A percentile compares a stretch with the other conserved stretches of the same genome.
These are phyloP conservation scores for Kuraishia molischiana DNA, from an alignment of 805 yeast species.

Conservation along the genomic window DNA sequence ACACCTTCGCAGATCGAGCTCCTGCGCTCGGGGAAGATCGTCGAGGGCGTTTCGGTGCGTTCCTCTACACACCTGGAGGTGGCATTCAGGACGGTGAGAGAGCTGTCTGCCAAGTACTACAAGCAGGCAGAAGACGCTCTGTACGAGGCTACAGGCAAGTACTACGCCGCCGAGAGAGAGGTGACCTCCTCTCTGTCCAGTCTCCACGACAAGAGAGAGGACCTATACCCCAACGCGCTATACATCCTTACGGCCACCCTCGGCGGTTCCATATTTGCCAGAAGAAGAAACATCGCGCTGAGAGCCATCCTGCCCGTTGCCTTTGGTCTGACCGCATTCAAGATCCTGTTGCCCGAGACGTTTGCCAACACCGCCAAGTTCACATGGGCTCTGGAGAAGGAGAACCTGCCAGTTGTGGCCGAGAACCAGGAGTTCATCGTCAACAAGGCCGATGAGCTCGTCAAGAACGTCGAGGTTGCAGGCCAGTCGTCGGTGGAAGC, in stretches of 20 bases:
- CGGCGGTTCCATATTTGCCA: slow-evolving; percentile 64
- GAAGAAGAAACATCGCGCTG: slow-evolving; percentile 50
- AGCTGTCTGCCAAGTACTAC: slow-evolving; percentile 23
- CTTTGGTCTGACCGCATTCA: slow-evolving; percentile 57
- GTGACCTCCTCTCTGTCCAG: slow-evolving; percentile 54
- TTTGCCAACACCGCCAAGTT: slow-evolving; percentile 49
- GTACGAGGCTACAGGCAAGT: slow-evolving; percentile 37
- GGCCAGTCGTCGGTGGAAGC: slow-evolving; percentile 21
- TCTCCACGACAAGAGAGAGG: slow-evolving; percentile 58
- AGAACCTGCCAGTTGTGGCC: slow-evolving; percentile 54
- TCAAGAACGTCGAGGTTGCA: slow-evolving; percentile 31
- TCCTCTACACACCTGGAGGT: slow-evolving; percentile 39
- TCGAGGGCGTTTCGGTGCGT: slow-evolving; percentile 49
- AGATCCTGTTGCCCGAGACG: slow-evolving; percentile 64
- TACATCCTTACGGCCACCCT: slow-evolving; percentile 62
- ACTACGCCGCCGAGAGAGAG: slow-evolving; percentile 50
- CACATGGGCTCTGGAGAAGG: slow-evolving; percentile 51
- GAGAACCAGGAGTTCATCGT: slow-evolving; percentile 44
- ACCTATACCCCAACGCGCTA: slow-evolving; percentile 58
- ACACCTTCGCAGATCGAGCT: slow-evolving; percentile 29
- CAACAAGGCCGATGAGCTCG: slow-evolving; percentile 33
- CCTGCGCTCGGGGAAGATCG: slow-evolving; percentile 35
- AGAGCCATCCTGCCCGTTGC: slow-evolving; percentile 47
- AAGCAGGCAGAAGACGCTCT: slow-evolving; percentile 26
- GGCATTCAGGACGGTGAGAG: slow-evolving; percentile 38